Percentiles rank a stretch among this genome's conserved stretches.
Evolutionary conservation across 345 rosid species (phyloP).

Genomic region (Eucalyptus urophylla): DNA sequence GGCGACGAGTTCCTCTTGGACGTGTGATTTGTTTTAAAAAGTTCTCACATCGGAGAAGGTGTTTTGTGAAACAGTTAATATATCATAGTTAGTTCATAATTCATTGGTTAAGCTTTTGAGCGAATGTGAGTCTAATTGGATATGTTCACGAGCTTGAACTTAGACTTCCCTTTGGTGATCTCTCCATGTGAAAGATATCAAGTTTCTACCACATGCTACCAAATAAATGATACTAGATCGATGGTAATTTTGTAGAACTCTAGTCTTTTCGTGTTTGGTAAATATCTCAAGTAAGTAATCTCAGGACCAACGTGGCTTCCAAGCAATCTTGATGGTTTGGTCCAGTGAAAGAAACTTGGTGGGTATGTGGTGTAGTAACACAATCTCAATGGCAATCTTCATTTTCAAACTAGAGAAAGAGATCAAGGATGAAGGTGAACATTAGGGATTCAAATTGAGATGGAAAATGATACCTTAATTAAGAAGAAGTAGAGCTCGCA

Average conservation of each 20-base stretch:
- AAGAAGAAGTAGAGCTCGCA: neutral
- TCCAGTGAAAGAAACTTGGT: neutral
- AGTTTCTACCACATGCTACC: neutral
- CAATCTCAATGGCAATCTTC: neutral
- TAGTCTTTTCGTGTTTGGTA: neutral
- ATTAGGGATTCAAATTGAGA: neutral
- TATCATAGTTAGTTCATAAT: neutral
- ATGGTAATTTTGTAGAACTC: neutral
- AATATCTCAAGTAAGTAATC: neutral
- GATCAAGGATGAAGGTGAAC: neutral
- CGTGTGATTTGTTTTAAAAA: neutral
- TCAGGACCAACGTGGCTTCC: neutral
- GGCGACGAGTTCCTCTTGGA: neutral
- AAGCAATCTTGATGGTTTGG: neutral
- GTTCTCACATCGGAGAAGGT: neutral
- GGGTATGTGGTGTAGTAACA: neutral
- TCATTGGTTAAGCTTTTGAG: no score
- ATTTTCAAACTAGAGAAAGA: neutral
- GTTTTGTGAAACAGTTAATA: neutral
- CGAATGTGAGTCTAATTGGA: no score
- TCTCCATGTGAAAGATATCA: neutral
- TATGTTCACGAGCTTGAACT: no score
- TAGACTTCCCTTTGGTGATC: no score
- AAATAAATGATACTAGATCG: neutral
- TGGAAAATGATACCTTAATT: neutral